These are phyloP conservation scores for Aspergillus candidus DNA, from an alignment of 2,329 filamentous ascomycete genomes.

Conservation along the genomic window DNA sequence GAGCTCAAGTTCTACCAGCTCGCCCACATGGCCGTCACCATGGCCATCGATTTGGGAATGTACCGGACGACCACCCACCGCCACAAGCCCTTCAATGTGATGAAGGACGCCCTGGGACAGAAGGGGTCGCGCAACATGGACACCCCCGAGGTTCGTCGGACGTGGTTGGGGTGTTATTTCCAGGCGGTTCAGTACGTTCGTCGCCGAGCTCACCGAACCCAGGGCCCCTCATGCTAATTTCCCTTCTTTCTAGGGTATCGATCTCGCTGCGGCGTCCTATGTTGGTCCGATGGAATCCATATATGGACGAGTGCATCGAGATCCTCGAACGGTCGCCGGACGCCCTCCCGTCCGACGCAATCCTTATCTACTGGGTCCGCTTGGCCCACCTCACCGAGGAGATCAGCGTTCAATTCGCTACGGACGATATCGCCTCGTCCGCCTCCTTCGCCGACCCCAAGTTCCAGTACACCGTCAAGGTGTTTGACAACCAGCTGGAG, in stretches of 20 bases:
- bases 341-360: constrained; percentile 51
- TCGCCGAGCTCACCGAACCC: too few relatives aligned
- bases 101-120: constrained; percentile 36
- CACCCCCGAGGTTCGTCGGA: constrained; percentile 51
- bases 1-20: constrained; percentile 88
- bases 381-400: constrained; percentile 62
- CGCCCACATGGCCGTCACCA: constrained; percentile 70
- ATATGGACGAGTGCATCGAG: constrained; percentile 58
- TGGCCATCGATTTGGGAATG: constrained; percentile 78
- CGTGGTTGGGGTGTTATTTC: constrained; percentile 58
- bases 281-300: constrained; percentile 55
- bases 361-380: constrained; percentile 53
- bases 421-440: constrained; percentile 56
- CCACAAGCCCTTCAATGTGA: constrained; percentile 26
- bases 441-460: constrained; percentile 55
- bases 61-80: constrained; percentile 48
- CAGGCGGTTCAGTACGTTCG: constrained; percentile 48
- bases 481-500: constrained; percentile 59
- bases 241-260: constrained; percentile 40
- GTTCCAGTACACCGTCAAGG: constrained; percentile 58
- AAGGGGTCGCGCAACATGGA: constrained; percentile 42
- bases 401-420: constrained; percentile 58
- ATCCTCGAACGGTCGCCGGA: constrained; percentile 52
- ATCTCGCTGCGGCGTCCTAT: constrained; percentile 55
- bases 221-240: constrained; percentile 2